phyloP scores from a whole-genome alignment of 148 eudicot genomes.

The Selenicereus undatus region DNA sequence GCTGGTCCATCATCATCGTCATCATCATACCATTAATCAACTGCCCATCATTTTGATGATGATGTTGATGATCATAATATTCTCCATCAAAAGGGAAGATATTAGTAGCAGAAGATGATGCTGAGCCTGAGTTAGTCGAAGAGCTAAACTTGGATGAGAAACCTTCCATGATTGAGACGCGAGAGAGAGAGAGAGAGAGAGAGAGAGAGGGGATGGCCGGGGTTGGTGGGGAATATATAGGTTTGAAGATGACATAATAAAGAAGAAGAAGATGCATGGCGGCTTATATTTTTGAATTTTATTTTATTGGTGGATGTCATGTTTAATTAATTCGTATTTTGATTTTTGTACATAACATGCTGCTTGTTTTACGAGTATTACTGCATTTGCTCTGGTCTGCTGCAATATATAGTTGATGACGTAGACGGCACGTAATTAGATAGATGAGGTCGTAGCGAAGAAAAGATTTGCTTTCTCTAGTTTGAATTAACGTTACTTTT shows the following conservation, averaged over 20 bases:
- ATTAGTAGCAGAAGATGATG: conserved; percentile 22
- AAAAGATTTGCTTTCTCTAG: background rate
- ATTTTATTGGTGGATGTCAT: background rate
- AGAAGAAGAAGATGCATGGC: conserved; percentile 8
- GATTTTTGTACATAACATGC: background rate
- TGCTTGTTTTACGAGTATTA: background rate
- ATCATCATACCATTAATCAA: conserved; percentile 14
- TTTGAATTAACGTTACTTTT: background rate
- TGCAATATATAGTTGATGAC: background rate
- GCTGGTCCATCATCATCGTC: conserved; percentile 9
- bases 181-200: background rate
- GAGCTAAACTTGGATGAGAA: conserved; percentile 26
- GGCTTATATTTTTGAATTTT: conserved; percentile 9
- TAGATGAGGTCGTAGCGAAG: background rate
- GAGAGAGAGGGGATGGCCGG: background rate
- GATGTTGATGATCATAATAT: background rate
- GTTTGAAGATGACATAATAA: background rate
- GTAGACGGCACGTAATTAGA: conserved; percentile 8
- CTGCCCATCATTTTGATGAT: conserved; percentile 2
- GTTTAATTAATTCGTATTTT: background rate
- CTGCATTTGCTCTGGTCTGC: background rate
- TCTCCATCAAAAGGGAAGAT: conserved; percentile 20
- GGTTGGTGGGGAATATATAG: background rate
- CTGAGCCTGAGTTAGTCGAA: conserved; percentile 21
- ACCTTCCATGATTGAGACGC: conserved; percentile 13